phyloP scores from a whole-genome alignment of 2,329 filamentous ascomycete genomes.

The Cryphonectria radicalis region DNA sequence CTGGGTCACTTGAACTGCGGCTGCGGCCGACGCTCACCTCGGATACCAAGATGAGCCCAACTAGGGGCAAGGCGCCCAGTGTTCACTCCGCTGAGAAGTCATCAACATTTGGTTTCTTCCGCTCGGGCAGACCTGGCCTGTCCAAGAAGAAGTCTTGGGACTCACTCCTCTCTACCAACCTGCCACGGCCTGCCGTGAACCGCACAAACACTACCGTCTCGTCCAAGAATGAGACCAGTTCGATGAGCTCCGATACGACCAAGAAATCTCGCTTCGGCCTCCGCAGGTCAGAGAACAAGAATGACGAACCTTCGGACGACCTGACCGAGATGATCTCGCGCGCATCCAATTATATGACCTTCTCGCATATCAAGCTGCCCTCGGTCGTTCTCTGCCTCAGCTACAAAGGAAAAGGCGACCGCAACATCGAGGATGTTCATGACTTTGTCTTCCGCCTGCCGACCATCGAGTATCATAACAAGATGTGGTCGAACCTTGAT shows the following conservation, averaged over 20 bases:
- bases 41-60: conserved; percentile 42
- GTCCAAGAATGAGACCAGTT: conserved; percentile 43
- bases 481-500: conserved; percentile 98
- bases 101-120: conserved; percentile 56
- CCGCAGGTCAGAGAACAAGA: conserved; percentile 50
- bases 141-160: conserved; percentile 61
- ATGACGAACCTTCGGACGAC: conserved; percentile 78
- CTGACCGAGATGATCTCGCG: conserved; percentile 95
- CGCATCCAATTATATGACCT: conserved; percentile 96
- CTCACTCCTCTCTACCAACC: conserved; percentile 51
- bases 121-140: conserved; percentile 48
- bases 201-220: conserved; percentile 53
- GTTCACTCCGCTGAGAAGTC: conserved; percentile 54
- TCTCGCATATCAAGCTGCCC: conserved; percentile 92
- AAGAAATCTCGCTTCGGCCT: conserved; percentile 61
- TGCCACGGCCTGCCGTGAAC: conserved; percentile 49
- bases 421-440: conserved; percentile 95
- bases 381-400: conserved; percentile 94
- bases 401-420: conserved; percentile 94
- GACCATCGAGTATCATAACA: conserved; percentile 94
- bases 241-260: conserved; percentile 46
- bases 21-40: conserved; percentile 80
- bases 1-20: conserved; percentile 79
- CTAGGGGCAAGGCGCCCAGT: conserved; percentile 53
- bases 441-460: conserved; percentile 97